Base-by-base conservation (phyloP, 2,329 filamentous ascomycete species). In the Neopestalotiopsis sp. region DNA sequence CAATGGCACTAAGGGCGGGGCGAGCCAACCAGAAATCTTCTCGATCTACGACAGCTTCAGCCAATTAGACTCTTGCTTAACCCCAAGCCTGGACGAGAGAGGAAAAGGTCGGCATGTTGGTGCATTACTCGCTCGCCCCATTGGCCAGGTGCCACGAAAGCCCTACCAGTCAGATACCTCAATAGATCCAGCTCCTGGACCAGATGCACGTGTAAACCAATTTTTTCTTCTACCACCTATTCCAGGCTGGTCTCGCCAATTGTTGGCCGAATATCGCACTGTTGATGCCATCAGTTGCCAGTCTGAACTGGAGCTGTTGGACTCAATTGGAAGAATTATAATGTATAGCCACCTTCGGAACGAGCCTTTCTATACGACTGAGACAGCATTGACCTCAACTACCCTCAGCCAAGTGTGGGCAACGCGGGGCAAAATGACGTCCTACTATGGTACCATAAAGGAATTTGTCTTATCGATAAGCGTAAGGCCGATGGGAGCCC, bases 111-210 rank as follows among this genome's bases (percentile, higher is more conserved):
- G 32, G 34, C 53, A 28, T 32, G 30, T 20, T 61, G 17, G 38
- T n/a, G 40, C 64, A 49, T 64, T 17, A 64, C 17, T 64, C 61
- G 61, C 34, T 13, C 17, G 61, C 61, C n/a, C 53, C 40, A 67
- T 67, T 67, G 66, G 61, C 66, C 66, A 67, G 62, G 14, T 14
- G 40, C 56, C 30, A 10, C 30, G 65, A 20, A 67, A 67, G 45
- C 58, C 66, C 66, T 64, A 40, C 59, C 57, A 34, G 57, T 59
- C 57, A 53, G 45, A 59, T 59, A 59, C 24, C 28, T 34, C 30
- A 34, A 30, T 59, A 59, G 57, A 58, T 58, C 10, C 57, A 30
- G 13, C 30, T 59, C 20, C 57, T 28, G 7, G 57, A 12, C 57
- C 24, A 28, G 57, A 30, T n/a, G 59, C 30, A 62, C 34, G 59